phyloP scores from a whole-genome alignment of 1,284 basidiomycete genomes.

The Cutaneotrichosporon curvatum region DNA sequence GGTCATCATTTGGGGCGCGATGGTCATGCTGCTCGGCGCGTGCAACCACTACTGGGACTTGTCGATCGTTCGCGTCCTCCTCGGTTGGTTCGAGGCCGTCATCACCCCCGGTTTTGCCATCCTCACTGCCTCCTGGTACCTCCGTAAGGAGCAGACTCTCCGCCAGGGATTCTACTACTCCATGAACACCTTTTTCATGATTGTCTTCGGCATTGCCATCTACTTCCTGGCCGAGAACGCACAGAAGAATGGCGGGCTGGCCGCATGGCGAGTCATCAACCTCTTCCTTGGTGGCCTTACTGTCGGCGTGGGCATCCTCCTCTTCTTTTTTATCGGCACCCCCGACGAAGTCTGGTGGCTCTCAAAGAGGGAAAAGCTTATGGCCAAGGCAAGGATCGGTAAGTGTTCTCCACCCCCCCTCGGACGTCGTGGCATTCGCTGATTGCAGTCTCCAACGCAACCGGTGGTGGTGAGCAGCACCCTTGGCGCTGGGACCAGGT shows the following conservation, averaged over 20 bases:
- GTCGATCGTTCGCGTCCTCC: slow-evolving; percentile 20
- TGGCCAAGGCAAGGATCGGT: slow-evolving; percentile 23
- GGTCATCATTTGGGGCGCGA: slow-evolving; percentile 20
- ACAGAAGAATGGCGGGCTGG: slow-evolving; percentile 14
- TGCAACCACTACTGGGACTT: slow-evolving; percentile 27
- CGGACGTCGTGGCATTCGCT: not conserved
- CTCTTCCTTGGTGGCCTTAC: slow-evolving; percentile 30
- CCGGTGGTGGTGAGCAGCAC: slow-evolving; percentile 19
- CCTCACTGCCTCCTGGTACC: slow-evolving; percentile 30
- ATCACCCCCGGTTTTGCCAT: slow-evolving; percentile 31
- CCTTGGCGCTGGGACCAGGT: slow-evolving; percentile 27
- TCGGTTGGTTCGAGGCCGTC: slow-evolving; percentile 28
- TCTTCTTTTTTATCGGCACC: slow-evolving; percentile 20
- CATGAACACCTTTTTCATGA: slow-evolving; percentile 19
- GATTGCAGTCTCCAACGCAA: slow-evolving; percentile 19
- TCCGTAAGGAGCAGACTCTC: slow-evolving; percentile 21
- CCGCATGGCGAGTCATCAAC: slow-evolving; percentile 30
- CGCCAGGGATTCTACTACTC: slow-evolving; percentile 23
- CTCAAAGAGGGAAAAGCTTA: slow-evolving; percentile 21
- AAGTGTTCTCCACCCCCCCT: too few species aligned
- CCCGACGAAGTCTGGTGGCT: slow-evolving; percentile 30
- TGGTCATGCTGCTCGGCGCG: slow-evolving; percentile 22
- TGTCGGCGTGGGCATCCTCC: slow-evolving; percentile 9
- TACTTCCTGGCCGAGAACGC: slow-evolving; percentile 25
- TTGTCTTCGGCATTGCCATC: slow-evolving; percentile 16